phyloP scores from a whole-genome alignment of 2,329 filamentous ascomycete genomes.

The Beauveria varroae region DNA sequence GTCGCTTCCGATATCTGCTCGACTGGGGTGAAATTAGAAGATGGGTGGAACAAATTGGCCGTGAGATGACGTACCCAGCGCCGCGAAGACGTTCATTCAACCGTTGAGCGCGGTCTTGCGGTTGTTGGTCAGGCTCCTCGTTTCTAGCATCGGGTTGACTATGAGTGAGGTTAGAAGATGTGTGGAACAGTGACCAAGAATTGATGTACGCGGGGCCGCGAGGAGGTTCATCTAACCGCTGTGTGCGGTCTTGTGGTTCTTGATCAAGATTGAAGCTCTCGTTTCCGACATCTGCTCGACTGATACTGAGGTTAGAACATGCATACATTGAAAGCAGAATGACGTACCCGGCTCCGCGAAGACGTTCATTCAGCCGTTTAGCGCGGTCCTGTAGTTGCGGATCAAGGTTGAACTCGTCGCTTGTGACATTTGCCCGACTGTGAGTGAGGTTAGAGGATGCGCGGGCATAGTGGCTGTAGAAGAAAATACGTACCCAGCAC shows the following conservation, averaged over 20 bases:
- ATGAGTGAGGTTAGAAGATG: slow-evolving; percentile 11
- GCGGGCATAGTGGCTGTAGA: neutral
- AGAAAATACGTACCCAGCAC: slow-evolving; percentile 45
- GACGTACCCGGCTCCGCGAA: slow-evolving; percentile 56
- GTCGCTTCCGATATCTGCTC: slow-evolving; percentile 47
- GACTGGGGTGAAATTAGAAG: slow-evolving; percentile 26
- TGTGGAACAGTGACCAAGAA: neutral
- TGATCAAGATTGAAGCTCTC: neutral
- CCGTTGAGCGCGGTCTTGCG: slow-evolving; percentile 23
- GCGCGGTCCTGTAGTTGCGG: neutral
- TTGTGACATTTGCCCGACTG: slow-evolving; percentile 49
- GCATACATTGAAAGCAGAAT: neutral
- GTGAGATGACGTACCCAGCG: slow-evolving; percentile 45
- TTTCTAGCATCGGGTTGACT: slow-evolving; percentile 49
- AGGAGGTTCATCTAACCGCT: slow-evolving; percentile 56
- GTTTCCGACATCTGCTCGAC: no score
- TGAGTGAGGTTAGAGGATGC: slow-evolving; percentile 11
- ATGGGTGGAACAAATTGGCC: neutral
- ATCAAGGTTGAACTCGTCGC: slow-evolving; percentile 48
- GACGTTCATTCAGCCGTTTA: slow-evolving; percentile 51
- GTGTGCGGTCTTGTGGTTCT: neutral
- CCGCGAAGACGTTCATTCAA: slow-evolving; percentile 59
- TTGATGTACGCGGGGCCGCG: slow-evolving; percentile 52
- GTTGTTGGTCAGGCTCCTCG: no score
- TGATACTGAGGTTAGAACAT: no score